A percentile compares a stretch with the other conserved stretches of the same genome.
Evolutionary conservation across 768 basidiomycete species (phyloP).

Genomic region (Agaricus blazei): DNA sequence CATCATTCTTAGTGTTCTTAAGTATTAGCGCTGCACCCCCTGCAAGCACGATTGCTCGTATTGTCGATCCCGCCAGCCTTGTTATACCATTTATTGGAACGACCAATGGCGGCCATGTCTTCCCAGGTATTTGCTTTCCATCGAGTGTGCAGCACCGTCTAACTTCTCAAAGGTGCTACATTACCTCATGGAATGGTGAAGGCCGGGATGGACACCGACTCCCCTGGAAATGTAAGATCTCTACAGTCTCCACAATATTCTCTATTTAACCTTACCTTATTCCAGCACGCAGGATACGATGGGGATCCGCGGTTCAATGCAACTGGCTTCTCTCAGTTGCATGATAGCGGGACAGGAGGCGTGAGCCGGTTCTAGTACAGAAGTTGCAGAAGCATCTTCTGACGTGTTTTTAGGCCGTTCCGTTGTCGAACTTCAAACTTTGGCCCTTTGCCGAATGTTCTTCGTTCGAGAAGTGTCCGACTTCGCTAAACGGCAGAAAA

Average conservation of each 20-base stretch:
- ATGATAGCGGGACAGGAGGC: constrained; percentile 60
- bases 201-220: constrained; percentile 62
- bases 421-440: constrained; percentile 59
- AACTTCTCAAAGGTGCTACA: constrained; percentile 41
- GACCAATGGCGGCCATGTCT: constrained; percentile 59
- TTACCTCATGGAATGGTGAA: constrained; percentile 70
- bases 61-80: constrained; percentile 35
- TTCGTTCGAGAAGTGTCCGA: constrained; percentile 48
- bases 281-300: constrained; percentile 46
- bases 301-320: constrained; percentile 35
- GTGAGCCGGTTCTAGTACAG: constrained; percentile 24
- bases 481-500: constrained; percentile 41
- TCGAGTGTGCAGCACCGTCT: neutral
- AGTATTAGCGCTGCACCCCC: neutral
- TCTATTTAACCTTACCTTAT: neutral
- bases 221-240: constrained; percentile 45
- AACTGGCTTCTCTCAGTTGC: constrained; percentile 60
- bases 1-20: neutral
- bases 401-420: constrained; percentile 31
- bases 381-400: neutral
- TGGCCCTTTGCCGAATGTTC: constrained; percentile 49
- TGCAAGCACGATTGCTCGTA: constrained; percentile 15
- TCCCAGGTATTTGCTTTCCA: constrained; percentile 41
- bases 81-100: constrained; percentile 65
- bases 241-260: neutral